A percentile compares a stretch with the other conserved stretches of the same genome.
Conservation (phyloP, 139 green algal genomes). For the Ostreobium quekettii region DNA sequence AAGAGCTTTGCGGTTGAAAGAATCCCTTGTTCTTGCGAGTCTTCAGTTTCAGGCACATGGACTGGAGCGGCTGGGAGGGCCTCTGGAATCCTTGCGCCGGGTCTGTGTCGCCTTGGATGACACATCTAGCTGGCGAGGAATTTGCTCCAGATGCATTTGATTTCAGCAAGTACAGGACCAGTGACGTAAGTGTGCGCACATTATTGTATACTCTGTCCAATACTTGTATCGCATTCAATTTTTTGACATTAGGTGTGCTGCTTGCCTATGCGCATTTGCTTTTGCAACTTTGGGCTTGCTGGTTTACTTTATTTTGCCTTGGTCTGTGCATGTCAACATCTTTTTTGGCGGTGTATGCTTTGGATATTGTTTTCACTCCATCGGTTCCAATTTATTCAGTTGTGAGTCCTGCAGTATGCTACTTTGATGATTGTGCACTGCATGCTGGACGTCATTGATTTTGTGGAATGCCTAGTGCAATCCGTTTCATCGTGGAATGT, state of each 20-base stretch:
- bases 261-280: not conserved
- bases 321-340: not conserved
- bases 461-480: no score
- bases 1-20: no score
- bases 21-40: no score
- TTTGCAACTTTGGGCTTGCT: not conserved
- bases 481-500: no score
- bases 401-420: no score
- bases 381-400: no score
- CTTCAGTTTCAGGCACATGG: conserved; percentile 2
- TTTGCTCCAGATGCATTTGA: conserved; percentile 22
- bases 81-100: conserved; percentile 19
- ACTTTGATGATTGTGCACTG: no score
- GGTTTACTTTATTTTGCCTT: not conserved
- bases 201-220: no score
- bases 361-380: no score
- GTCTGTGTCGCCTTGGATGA: conserved; percentile 26
- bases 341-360: no score
- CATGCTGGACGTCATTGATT: no score
- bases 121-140: conserved; percentile 28
- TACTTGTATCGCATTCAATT: not conserved
- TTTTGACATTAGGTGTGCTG: not conserved
- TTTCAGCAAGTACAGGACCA: not conserved
- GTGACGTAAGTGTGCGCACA: no score
- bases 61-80: conserved; percentile 21